phyloP scores from a whole-genome alignment of 768 basidiomycete genomes.

The Rickenella mellea region DNA sequence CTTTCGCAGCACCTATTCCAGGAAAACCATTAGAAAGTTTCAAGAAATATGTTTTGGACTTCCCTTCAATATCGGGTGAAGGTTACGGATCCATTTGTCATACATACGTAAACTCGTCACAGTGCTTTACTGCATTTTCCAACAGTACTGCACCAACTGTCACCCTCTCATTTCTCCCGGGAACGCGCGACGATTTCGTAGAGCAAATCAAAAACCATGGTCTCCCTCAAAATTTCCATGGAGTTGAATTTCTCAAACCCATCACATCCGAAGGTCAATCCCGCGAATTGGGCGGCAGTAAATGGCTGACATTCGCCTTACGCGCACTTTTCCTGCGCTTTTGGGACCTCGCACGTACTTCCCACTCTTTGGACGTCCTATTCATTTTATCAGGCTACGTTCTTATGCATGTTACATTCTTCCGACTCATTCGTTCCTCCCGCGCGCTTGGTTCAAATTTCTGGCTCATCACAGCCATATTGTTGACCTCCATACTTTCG shows the following conservation, averaged over 20 bases:
- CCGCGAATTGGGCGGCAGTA: constrained; percentile 5
- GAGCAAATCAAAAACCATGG: constrained; percentile 37
- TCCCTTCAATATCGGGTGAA: no score
- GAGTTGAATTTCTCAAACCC: constrained; percentile 7
- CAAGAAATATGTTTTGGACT: no score
- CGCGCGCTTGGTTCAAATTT: constrained; percentile 73
- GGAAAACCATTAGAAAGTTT: no score
- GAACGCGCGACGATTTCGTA: constrained; percentile 32
- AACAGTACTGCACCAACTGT: neutral
- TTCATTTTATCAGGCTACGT: constrained; percentile 90
- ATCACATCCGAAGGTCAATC: constrained; percentile 5
- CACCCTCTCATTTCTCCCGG: constrained; percentile 35
- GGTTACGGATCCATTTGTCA: no score
- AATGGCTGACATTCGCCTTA: constrained; percentile 85
- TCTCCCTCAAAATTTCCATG: constrained; percentile 40
- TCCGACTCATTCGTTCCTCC: constrained; percentile 82
- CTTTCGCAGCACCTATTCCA: no score
- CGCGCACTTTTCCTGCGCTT: constrained; percentile 69
- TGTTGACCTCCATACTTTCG: constrained; percentile 73
- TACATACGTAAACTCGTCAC: no score
- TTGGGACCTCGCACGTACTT: constrained; percentile 85
- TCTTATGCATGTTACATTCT: constrained; percentile 93
- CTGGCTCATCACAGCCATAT: constrained; percentile 65
- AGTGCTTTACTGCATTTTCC: no score
- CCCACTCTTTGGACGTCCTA: constrained; percentile 91